Base-by-base conservation (phyloP, 176 grass and related monocot genomes). In the Cenchrus americanus region DNA sequence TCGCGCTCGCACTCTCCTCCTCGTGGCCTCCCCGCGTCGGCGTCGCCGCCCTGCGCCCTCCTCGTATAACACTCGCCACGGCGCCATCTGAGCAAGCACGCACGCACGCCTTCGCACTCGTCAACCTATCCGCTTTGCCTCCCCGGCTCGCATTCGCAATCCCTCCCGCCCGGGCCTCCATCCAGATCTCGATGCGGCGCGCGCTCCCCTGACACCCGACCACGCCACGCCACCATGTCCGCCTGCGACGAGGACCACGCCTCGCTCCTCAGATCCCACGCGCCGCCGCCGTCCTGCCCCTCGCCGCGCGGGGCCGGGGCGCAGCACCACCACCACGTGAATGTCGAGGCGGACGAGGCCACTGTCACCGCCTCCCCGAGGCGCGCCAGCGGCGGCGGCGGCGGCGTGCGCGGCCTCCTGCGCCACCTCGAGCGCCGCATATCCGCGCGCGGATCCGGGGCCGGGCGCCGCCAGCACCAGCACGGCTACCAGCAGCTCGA, bases 381-480 rank as follows among this genome's bases (percentile, higher is more conserved):
- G 77, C 92, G 83, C 57, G 75, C 21, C 44, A n/a, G 76, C 48
- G 92, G 85, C 57, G 75, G 17, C 57, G 75, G 17, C 44, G 14
- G 76, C 48, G 92, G 91, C 72, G 87, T 98, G 82, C 79, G 82
- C 34, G 91, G 90, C 69, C 63, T 98, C 68, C 80, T 98, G 49
- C 88, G 93, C 79, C 93, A 98, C 84, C 86, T 95, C 43, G 89
- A 97, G 66, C 90, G 92, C 53, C 85, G 94, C 48, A 60, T 94
- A 17, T 68, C 84, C 19, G 84, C 87, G 34, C 86, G 90, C 44
- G 80, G 79, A 74, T 89, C 84, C 27, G 89, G 70, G 70, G 14
- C 47, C 26, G 46, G 71, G 6, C 90, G 89, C 22, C 86, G 90
- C 61, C 50, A 65, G 44, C 75, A 67, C 15, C 81, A 75, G 55